phyloP scores from a whole-genome alignment of 1,284 basidiomycete species.

The Ganoderma leucocontextum region DNA sequence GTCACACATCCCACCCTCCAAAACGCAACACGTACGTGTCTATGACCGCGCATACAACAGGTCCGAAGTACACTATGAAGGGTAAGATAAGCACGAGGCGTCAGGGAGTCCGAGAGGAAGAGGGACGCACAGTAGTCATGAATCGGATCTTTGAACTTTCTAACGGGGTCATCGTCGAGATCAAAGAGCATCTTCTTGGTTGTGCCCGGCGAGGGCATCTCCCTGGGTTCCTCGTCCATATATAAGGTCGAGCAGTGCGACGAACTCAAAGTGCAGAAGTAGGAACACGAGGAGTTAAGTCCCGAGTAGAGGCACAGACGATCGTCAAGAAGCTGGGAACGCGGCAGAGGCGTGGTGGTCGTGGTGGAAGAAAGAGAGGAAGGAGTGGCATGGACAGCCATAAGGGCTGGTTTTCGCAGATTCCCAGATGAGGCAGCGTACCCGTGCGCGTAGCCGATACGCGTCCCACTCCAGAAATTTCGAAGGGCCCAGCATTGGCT shows the following conservation, averaged over 20 bases:
- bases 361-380: slow-evolving; percentile 8
- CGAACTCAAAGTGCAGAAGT: not conserved
- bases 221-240: not conserved
- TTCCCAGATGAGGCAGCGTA: not conserved
- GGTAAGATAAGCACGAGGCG: slow-evolving; percentile 9
- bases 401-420: not conserved
- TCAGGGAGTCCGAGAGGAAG: not conserved
- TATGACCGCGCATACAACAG: slow-evolving; percentile 49
- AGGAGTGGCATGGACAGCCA: not conserved
- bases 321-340: not conserved
- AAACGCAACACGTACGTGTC: slow-evolving; percentile 47
- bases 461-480: not conserved
- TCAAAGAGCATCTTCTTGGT: slow-evolving; percentile 30
- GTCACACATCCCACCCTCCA: not conserved
- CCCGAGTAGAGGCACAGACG: not conserved
- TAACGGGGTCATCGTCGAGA: slow-evolving; percentile 26
- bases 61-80: slow-evolving; percentile 46
- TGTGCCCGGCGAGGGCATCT: not conserved
- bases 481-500: slow-evolving; percentile 1
- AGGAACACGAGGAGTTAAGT: not conserved
- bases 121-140: slow-evolving; percentile 55
- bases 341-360: slow-evolving; percentile 2
- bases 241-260: not conserved
- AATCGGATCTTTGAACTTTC: slow-evolving; percentile 38
- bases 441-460: not conserved